A percentile compares a stretch with the other conserved stretches of the same genome.
phyloP scores from a whole-genome alignment of 257 asterid species.

The Solanum ossicruentum region DNA sequence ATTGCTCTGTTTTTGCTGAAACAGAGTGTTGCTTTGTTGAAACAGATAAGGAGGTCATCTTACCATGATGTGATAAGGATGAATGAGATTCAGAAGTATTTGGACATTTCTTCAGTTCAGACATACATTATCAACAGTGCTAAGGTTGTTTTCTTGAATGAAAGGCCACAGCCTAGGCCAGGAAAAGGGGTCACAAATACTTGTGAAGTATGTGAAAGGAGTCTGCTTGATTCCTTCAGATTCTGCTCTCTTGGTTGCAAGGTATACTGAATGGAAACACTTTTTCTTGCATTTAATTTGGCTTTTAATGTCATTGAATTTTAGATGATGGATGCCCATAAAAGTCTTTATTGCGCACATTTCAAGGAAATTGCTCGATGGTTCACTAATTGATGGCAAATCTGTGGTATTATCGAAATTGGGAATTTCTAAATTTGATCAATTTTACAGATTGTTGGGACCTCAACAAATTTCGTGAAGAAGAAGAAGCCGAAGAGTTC shows the following conservation, averaged over 20 bases:
- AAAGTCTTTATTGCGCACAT: background rate
- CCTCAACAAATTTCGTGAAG: background rate
- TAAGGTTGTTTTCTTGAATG: constrained; percentile 3
- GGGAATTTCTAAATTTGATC: background rate
- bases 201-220: constrained; percentile 1
- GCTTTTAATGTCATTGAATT: background rate
- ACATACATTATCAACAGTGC: constrained; percentile 6
- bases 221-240: constrained; percentile 1
- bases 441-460: constrained; percentile 1
- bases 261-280: background rate
- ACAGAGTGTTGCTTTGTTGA: background rate
- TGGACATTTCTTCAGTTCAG: background rate
- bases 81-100: constrained; percentile 1
- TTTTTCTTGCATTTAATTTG: background rate
- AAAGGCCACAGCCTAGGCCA: constrained; percentile 6
- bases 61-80: constrained; percentile 10
- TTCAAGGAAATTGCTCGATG: background rate
- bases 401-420: background rate
- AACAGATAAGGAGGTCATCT: constrained; percentile 8
- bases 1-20: background rate
- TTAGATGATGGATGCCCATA: background rate
- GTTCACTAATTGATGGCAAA: background rate
- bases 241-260: constrained; percentile 11
- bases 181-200: constrained; percentile 1
- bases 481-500: background rate